These are phyloP conservation scores for Echinochloa phyllopogon DNA, from an alignment of 176 grass and related monocot genomes.

Conservation along the genomic window DNA sequence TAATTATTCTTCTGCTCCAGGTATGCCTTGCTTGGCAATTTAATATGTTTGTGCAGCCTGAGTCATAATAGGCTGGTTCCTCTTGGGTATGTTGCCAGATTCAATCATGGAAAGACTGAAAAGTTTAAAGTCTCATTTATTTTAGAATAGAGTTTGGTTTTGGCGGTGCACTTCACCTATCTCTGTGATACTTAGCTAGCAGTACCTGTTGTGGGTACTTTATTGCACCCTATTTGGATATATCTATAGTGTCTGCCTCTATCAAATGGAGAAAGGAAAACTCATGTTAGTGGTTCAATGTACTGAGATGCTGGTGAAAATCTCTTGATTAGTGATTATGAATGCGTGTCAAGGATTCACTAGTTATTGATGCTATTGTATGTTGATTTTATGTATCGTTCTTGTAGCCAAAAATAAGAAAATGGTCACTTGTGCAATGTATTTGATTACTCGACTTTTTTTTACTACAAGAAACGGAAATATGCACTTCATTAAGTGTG, in stretches of 20 bases:
- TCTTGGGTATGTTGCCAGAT: slow-evolving; percentile 46
- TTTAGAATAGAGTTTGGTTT: slow-evolving; percentile 8
- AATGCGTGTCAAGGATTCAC: slow-evolving; percentile 1
- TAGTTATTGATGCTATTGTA: slow-evolving; percentile 5
- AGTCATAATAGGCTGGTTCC: slow-evolving; percentile 27
- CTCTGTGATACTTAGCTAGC: slow-evolving; percentile 11
- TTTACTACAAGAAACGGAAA: background rate
- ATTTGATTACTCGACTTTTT: background rate
- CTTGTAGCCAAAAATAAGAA: slow-evolving; percentile 5
- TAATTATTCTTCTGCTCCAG: slow-evolving; percentile 92
- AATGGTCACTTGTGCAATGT: background rate
- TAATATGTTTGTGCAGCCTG: slow-evolving; percentile 46
- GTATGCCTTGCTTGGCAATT: slow-evolving; percentile 71
- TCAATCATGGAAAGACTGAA: slow-evolving; percentile 32
- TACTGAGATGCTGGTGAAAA: slow-evolving; percentile 3
- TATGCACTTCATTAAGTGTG: background rate
- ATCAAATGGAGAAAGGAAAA: slow-evolving; percentile 9
- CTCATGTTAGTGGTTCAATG: slow-evolving; percentile 16
- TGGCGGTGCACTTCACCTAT: slow-evolving; percentile 1
- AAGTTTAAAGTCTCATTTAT: slow-evolving; percentile 26
- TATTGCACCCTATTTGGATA: background rate
- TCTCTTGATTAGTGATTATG: background rate
- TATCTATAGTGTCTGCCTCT: slow-evolving; percentile 7
- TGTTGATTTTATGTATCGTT: background rate
- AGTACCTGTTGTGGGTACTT: background rate